Conservation (phyloP, 805 yeast species). For the Lipomyces anomalus region DNA sequence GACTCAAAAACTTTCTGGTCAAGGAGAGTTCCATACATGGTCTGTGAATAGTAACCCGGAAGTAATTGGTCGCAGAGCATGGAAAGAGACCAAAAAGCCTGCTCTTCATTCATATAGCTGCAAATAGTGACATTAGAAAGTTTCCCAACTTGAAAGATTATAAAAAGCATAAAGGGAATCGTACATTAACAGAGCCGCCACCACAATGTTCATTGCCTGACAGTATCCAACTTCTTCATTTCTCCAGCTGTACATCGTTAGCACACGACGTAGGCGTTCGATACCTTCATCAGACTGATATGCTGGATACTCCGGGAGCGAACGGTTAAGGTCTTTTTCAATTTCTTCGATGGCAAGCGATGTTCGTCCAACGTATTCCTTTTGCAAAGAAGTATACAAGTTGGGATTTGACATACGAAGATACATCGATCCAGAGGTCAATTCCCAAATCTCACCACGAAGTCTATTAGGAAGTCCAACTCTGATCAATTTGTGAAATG, state of each 20-base stretch:
- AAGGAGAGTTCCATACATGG: slow-evolving; percentile 93
- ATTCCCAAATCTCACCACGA: slow-evolving; percentile 96
- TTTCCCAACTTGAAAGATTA: not conserved
- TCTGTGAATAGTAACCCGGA: slow-evolving; percentile 93
- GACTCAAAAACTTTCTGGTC: slow-evolving; percentile 94
- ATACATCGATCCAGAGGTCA: slow-evolving; percentile 80
- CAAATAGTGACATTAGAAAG: slow-evolving; percentile 32
- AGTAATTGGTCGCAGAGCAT: slow-evolving; percentile 75
- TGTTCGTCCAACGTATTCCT: slow-evolving; percentile 53
- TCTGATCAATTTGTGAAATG: slow-evolving; percentile 74
- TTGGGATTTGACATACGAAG: slow-evolving; percentile 56
- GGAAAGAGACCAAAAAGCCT: slow-evolving; percentile 89
- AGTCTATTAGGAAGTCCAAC: slow-evolving; percentile 92
- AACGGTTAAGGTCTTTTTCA: slow-evolving; percentile 90
- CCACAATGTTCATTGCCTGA: slow-evolving; percentile 92
- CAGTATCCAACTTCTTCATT: slow-evolving; percentile 97
- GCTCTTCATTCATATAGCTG: slow-evolving; percentile 81
- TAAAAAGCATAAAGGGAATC: not conserved
- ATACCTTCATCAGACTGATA: slow-evolving; percentile 87
- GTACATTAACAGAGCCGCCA: slow-evolving; percentile 45
- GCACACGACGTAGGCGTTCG: slow-evolving; percentile 71
- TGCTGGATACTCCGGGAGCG: slow-evolving; percentile 93
- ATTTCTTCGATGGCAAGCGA: slow-evolving; percentile 93
- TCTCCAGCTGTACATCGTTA: slow-evolving; percentile 93
- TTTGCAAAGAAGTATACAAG: slow-evolving; percentile 54